Evolutionary conservation across 768 basidiomycete species (phyloP), one percentile per base, ranked within the genome.

Genomic region (Hortiboletus campestris): DNA sequence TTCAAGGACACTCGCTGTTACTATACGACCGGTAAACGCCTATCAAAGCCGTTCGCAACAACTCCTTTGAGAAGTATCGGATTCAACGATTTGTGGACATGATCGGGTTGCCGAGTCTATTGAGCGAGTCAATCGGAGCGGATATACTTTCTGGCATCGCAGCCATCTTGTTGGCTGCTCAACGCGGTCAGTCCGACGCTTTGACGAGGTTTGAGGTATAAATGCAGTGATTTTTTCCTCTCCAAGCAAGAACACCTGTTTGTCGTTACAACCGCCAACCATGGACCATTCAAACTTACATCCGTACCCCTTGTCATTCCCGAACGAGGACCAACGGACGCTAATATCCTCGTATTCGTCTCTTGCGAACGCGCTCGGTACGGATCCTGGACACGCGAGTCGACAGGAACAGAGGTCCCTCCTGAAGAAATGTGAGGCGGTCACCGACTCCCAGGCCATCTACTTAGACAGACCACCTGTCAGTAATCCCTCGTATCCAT

Each of bases 401-500:
- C 41, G 34, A 46, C 58, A 59, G 28, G 39, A n/a, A 19, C 45
- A 4, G 34, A 38, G 40, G 28, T 34, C 42, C 6, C 29, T 11
- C 49, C 36, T 16, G 19, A 32, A 46, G 13, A 51, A 36, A 12
- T 38, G 48, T 44, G 43, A 65, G 42, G n/a, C 32, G 51, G 46
- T 56, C 35, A 36, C 40, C 41, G 52, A 56, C 20, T 42, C 51
- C 38, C 51, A 49, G 48, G 7, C 57, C 17, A 61, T 70, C 38
- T 70, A 68, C 40, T 22, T 55, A 12, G 28, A 52, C 13, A 45
- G 16, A 9, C 53, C 59, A 28, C 68, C 66, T 8, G 40, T 66
- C 54, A 58, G 25, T 9, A 64, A 55, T 19, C 57, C 61, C 28
- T 49, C 55, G 22, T 72, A 70, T 49, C 69, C 69, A 39, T 70